Percentiles rank a stretch among this genome's conserved stretches.
Conservation (phyloP, 2,329 filamentous ascomycete genomes). For the Colletotrichum sp. region DNA sequence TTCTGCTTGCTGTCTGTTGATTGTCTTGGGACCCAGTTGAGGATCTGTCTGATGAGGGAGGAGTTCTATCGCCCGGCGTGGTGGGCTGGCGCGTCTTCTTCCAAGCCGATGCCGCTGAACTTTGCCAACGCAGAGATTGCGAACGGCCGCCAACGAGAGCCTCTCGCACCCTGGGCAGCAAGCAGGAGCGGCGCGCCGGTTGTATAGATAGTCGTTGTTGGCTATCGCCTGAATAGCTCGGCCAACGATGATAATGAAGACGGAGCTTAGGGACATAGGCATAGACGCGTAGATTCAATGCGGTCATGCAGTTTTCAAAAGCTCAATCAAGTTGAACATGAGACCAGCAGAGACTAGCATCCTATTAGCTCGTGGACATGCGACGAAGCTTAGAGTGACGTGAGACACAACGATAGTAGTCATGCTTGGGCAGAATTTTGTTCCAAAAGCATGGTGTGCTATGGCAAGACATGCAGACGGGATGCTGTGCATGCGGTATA, state of each 20-base stretch:
- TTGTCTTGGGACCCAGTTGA: slow-evolving; percentile 17
- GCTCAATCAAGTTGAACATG: background rate
- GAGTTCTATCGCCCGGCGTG: background rate
- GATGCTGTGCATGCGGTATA: background rate
- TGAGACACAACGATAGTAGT: background rate
- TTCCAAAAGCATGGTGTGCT: background rate
- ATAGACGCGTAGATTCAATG: background rate
- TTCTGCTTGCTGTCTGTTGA: slow-evolving; percentile 17
- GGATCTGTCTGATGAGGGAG: background rate
- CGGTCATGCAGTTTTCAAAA: background rate
- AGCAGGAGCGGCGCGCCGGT: background rate
- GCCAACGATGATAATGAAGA: slow-evolving; percentile 4
- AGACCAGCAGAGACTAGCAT: background rate
- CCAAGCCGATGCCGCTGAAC: background rate
- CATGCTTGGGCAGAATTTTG: background rate
- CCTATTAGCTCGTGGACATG: background rate
- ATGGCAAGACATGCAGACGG: background rate
- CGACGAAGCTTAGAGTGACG: background rate
- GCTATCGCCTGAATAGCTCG: slow-evolving; percentile 17
- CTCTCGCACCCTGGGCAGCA: background rate
- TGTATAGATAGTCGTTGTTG: slow-evolving; percentile 17
- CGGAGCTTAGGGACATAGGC: slow-evolving; percentile 1
- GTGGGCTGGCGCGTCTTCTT: background rate
- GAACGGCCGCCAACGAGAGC: background rate
- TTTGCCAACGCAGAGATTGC: background rate